Conservation (phyloP, 805 yeast genomes). For the Metschnikowia baotianmanensis region DNA sequence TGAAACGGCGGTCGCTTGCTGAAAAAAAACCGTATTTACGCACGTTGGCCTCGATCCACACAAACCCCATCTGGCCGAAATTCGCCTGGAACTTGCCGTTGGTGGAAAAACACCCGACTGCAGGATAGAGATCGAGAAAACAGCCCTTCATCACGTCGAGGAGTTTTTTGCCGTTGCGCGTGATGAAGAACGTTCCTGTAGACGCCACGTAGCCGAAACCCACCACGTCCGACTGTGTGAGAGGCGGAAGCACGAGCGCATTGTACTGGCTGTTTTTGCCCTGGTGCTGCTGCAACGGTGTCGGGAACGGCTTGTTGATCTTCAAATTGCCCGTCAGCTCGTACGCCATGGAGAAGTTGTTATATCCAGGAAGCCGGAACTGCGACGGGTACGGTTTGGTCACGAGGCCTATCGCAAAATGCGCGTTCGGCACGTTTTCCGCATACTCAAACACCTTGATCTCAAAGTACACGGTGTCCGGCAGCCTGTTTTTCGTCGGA, state of each 20-base stretch:
- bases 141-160: constrained; percentile 51
- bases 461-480: constrained; percentile 62
- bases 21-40: constrained; percentile 57
- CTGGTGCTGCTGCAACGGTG: constrained; percentile 43
- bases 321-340: constrained; percentile 71
- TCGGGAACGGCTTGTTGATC: constrained; percentile 60
- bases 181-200: constrained; percentile 50
- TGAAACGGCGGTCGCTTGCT: constrained; percentile 38
- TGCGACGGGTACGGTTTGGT: constrained; percentile 69
- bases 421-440: constrained; percentile 38
- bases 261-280: constrained; percentile 41
- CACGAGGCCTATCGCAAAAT: constrained; percentile 62
- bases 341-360: constrained; percentile 66
- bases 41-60: constrained; percentile 51
- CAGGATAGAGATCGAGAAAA: constrained; percentile 50
- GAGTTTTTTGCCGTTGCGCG: constrained; percentile 54
- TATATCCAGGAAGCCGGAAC: constrained; percentile 72
- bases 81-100: constrained; percentile 43
- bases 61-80: constrained; percentile 45
- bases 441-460: constrained; percentile 37
- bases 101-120: constrained; percentile 49
- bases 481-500: constrained; percentile 36
- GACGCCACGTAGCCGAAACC: constrained; percentile 53
- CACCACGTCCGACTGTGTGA: constrained; percentile 51
- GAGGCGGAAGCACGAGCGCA: constrained; percentile 50